These are phyloP conservation scores for Funneliformis geosporum DNA, from an alignment of 192 early-diverging fungal genomes.

Conservation along the genomic window DNA sequence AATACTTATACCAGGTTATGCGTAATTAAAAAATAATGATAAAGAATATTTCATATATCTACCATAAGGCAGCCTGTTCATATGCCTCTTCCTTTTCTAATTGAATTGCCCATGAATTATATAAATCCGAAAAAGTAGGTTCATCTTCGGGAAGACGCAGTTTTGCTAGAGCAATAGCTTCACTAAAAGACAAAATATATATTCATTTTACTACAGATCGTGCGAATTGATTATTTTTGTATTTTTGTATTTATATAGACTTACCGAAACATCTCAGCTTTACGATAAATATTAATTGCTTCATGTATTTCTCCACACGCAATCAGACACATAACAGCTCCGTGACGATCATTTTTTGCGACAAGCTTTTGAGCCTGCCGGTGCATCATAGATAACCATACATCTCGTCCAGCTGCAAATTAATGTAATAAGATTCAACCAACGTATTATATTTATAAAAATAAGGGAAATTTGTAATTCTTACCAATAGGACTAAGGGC, in stretches of 20 bases:
- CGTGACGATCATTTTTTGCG: conserved; percentile 39
- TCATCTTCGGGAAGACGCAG: conserved; percentile 34
- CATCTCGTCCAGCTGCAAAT: conserved; percentile 41
- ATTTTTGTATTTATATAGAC: background rate
- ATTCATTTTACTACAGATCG: background rate
- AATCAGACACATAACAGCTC: conserved; percentile 45
- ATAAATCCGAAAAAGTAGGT: conserved; percentile 32
- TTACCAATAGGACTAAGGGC: conserved; percentile 54
- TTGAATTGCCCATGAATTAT: conserved; percentile 35
- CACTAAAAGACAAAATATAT: conserved; percentile 17
- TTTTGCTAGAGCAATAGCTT: conserved; percentile 41
- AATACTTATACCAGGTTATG: background rate
- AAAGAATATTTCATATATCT: background rate
- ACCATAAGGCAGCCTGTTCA: conserved; percentile 38
- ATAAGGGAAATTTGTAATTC: background rate
- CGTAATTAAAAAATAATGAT: background rate
- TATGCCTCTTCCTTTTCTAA: conserved; percentile 35
- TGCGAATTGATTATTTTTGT: background rate
- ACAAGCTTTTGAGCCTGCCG: conserved; percentile 45
- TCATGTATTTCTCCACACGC: conserved; percentile 46
- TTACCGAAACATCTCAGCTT: conserved; percentile 43
- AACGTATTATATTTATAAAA: background rate
- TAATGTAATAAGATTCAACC: background rate
- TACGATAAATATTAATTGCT: conserved; percentile 48
- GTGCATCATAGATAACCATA: conserved; percentile 46